Evolutionary conservation across 2,329 filamentous ascomycete genomes (phyloP).

Genomic region (Monosporascus sp.): DNA sequence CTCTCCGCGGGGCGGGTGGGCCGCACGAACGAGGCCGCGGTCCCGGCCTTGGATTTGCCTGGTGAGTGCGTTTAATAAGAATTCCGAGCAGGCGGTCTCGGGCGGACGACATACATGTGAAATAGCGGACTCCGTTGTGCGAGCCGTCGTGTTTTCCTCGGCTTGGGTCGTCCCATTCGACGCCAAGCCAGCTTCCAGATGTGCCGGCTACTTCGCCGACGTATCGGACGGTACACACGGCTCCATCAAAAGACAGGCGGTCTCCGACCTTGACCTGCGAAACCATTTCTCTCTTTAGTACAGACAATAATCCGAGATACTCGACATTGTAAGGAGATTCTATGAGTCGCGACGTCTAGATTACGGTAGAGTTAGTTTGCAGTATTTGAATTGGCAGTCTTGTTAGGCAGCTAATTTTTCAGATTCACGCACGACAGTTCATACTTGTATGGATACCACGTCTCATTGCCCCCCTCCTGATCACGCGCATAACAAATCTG

Average conservation of each 20-base stretch:
- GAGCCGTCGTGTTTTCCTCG: constrained; percentile 89
- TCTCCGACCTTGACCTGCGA: constrained; percentile 53
- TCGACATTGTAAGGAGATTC: too few relatives aligned
- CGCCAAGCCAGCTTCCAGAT: constrained; percentile 77
- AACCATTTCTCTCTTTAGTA: constrained; percentile 28
- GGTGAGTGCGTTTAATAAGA: constrained; percentile 5
- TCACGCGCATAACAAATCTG: too few relatives aligned
- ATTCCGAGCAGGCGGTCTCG: not conserved
- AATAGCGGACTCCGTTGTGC: constrained; percentile 74
- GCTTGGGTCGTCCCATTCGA: constrained; percentile 89
- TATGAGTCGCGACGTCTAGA: too few relatives aligned
- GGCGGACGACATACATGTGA: constrained; percentile 57
- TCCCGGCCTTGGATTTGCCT: constrained; percentile 60
- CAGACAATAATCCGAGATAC: too few relatives aligned
- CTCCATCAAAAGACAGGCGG: constrained; percentile 72
- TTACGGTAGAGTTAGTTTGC: too few relatives aligned
- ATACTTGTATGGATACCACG: too few relatives aligned
- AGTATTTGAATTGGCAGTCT: too few relatives aligned
- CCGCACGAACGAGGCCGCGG: constrained; percentile 81
- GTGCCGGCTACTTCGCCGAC: constrained; percentile 72
- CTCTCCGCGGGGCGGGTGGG: constrained; percentile 65
- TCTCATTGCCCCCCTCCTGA: too few relatives aligned
- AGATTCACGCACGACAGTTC: too few relatives aligned
- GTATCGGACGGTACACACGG: constrained; percentile 80
- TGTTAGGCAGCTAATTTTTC: too few relatives aligned